Conservation (phyloP, 1,284 basidiomycete species). For the Moesziomyces antarcticus region DNA sequence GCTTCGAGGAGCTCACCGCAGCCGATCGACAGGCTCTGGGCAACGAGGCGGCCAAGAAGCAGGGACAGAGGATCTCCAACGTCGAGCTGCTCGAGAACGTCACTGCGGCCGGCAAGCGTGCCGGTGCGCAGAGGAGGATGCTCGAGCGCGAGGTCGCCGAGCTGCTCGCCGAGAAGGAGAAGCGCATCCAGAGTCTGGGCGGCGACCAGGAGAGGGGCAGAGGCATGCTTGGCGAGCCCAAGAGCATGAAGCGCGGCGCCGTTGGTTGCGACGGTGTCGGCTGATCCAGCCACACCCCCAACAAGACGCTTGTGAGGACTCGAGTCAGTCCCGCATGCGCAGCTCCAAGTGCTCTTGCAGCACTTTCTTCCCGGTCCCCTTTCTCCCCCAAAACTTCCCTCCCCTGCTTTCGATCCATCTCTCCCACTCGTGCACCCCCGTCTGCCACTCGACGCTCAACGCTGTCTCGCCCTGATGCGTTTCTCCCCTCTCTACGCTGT, state of each 20-base stretch:
- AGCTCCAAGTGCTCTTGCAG: neutral
- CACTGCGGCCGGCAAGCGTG: conserved; percentile 41
- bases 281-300: conserved; percentile 6
- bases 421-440: neutral
- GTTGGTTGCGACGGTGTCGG: conserved; percentile 62
- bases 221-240: conserved; percentile 43
- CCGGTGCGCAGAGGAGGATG: conserved; percentile 45
- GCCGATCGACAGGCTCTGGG: conserved; percentile 25
- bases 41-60: conserved; percentile 1
- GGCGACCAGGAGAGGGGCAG: conserved; percentile 47
- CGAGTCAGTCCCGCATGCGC: neutral
- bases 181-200: conserved; percentile 31
- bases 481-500: neutral
- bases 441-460: conserved; percentile 9
- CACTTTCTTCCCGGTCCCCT: neutral
- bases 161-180: conserved; percentile 48
- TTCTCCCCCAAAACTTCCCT: neutral
- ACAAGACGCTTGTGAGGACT: neutral
- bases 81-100: conserved; percentile 47
- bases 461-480: neutral
- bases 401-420: neutral
- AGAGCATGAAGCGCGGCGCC: conserved; percentile 43
- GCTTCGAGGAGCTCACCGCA: conserved; percentile 30
- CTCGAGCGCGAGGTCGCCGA: conserved; percentile 53
- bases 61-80: conserved; percentile 30